Conservation (phyloP, 2,329 filamentous ascomycete genomes). For the Aspergillus melleus region DNA sequence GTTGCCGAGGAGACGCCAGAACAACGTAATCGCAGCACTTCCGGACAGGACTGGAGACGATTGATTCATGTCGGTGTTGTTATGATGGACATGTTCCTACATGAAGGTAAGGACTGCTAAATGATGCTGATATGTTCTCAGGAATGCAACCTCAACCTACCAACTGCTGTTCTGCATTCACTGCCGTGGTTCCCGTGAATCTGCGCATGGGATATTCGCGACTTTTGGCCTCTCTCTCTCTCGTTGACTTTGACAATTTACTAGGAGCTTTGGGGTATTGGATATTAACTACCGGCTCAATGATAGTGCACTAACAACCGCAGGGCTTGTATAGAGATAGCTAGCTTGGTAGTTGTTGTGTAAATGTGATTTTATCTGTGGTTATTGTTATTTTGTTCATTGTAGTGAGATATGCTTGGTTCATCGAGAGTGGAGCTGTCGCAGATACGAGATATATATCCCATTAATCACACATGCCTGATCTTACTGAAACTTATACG, state of each 20-base stretch:
- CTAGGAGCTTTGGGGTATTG: neutral
- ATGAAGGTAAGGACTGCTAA: neutral
- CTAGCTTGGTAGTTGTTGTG: neutral
- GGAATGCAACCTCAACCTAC: neutral
- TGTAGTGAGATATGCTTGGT: too few relatives aligned
- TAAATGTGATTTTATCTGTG: too few relatives aligned
- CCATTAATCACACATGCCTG: too few relatives aligned
- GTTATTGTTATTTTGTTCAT: too few relatives aligned
- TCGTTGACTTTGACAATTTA: too few relatives aligned
- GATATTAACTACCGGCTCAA: too few relatives aligned
- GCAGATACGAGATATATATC: too few relatives aligned
- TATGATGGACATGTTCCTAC: neutral
- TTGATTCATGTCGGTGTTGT: neutral
- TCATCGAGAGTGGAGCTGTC: too few relatives aligned
- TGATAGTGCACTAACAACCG: neutral
- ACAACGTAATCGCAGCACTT: conserved; percentile 8
- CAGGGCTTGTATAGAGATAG: neutral
- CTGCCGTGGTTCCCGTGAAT: neutral
- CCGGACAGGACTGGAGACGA: neutral
- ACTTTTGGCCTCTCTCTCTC: neutral
- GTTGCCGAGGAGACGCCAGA: neutral
- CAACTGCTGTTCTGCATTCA: neutral
- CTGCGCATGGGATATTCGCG: neutral
- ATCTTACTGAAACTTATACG: too few relatives aligned
- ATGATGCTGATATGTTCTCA: neutral